Conservation (phyloP, 1,284 basidiomycete species). For the Naganishia cerealis region DNA sequence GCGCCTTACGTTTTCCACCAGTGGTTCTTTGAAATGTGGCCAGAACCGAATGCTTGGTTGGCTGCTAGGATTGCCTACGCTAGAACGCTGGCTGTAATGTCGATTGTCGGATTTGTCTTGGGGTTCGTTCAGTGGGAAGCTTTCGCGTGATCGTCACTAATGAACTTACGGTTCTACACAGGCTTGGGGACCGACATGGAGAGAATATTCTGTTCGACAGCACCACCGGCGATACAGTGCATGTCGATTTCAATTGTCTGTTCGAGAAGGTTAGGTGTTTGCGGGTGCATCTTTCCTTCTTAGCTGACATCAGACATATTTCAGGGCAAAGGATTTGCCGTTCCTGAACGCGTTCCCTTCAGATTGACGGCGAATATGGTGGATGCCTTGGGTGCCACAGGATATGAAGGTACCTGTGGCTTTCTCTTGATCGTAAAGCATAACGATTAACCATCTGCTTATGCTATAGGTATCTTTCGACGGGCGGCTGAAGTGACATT, state of each 20-base stretch:
- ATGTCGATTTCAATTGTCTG: slow-evolving; percentile 97
- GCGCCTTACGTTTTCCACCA: slow-evolving; percentile 84
- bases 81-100: slow-evolving; percentile 94
- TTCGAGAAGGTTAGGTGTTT: slow-evolving; percentile 76
- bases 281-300: background rate
- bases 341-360: slow-evolving; percentile 92
- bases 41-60: slow-evolving; percentile 93
- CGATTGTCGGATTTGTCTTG: slow-evolving; percentile 96
- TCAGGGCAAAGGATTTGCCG: slow-evolving; percentile 81
- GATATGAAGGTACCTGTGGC: slow-evolving; percentile 70
- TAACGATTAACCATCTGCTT: background rate
- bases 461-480: slow-evolving; percentile 74
- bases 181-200: slow-evolving; percentile 93
- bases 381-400: slow-evolving; percentile 89
- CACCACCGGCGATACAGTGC: slow-evolving; percentile 85
- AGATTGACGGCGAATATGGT: slow-evolving; percentile 91
- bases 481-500: slow-evolving; percentile 90
- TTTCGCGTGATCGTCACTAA: background rate
- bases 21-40: slow-evolving; percentile 96
- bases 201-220: slow-evolving; percentile 95
- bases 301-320: background rate
- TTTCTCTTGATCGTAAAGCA: background rate
- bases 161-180: slow-evolving; percentile 46
- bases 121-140: slow-evolving; percentile 62
- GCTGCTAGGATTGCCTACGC: slow-evolving; percentile 81